Base-by-base conservation (phyloP, 805 yeast genomes). In the Yarrowia alimentaria region DNA sequence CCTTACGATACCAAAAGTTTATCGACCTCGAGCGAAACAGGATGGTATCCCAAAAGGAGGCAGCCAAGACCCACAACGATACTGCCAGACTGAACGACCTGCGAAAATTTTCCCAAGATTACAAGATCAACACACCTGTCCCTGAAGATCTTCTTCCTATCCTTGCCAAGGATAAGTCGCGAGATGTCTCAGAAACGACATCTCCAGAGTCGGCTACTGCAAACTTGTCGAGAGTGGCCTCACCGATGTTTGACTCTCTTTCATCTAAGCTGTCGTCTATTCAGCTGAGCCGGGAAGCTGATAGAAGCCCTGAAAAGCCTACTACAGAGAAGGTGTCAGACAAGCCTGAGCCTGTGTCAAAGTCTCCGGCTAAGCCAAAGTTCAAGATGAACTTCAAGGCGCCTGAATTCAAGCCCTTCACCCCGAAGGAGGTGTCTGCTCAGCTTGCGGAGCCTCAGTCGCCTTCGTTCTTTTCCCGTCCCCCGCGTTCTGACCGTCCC, bases 71-170 rank as follows among this genome's bases (percentile, higher is more conserved):
- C 29, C 68, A 65, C 45, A 61, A 60, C 35, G 60, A 56, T 14
- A 43, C 28, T 8, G 71, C 64, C 20, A 56, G 68, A 13, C 51
- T 63, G n/a, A 58, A 61, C 31, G 73, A 69, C 9, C 71, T 87
- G 52, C 80, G 78, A 56, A 86, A 85, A 61, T 89, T 90, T 62
- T 79, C 94, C 30, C 87, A 85, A 42, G 84, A 78, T 58, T 85
- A 87, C 66, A 86, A 86, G 65, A 78, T 89, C 33, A 53, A 57
- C 19, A 61, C 67, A 11, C 69, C 71, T n/a, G 68, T 67, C 6
- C 91, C 94, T 6, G 66, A 72, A 14, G 89, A 83, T 59, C 69
- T 81, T 54, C 68, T 83, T 55, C 89, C 93, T 6, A 81, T 84
- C 14, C 68, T 83, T 24, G 69, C 90, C 8, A 81, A 85, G 64